phyloP scores from a whole-genome alignment of 352 stramenopile genomes.

The Globisporangium barbulae region DNA sequence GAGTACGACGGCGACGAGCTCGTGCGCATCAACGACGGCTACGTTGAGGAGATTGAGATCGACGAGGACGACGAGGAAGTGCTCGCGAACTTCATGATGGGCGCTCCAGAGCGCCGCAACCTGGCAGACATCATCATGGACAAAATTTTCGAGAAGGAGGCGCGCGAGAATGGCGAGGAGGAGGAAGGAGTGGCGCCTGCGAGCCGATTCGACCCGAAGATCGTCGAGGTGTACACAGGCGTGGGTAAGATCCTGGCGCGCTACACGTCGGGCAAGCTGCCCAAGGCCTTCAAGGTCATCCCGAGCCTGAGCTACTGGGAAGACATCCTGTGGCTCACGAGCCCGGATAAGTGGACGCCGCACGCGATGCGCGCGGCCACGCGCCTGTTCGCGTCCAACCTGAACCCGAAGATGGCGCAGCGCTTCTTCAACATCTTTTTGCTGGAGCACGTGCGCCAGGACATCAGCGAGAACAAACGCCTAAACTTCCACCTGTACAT shows the following conservation, averaged over 20 bases:
- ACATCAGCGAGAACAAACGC: slow-evolving; percentile 97
- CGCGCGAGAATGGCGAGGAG: slow-evolving; percentile 74
- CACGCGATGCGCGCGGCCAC: slow-evolving; percentile 97
- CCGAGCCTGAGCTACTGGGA: slow-evolving; percentile 99
- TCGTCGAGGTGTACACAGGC: slow-evolving; percentile 98
- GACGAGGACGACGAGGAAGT: slow-evolving; percentile 85
- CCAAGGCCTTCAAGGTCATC: slow-evolving; percentile 99
- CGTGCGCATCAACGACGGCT: slow-evolving; percentile 88
- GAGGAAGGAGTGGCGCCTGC: slow-evolving; percentile 58
- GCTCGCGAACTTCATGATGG: slow-evolving; percentile 86
- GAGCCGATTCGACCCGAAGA: slow-evolving; percentile 90
- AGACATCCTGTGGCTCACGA: slow-evolving; percentile 96
- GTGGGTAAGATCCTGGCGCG: slow-evolving; percentile 97
- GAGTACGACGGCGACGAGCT: slow-evolving; percentile 89
- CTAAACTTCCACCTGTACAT: slow-evolving; percentile 99
- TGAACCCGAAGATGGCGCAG: slow-evolving; percentile 99
- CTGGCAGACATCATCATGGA: slow-evolving; percentile 99
- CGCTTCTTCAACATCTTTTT: slow-evolving; percentile 99
- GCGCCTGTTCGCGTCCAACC: slow-evolving; percentile 98
- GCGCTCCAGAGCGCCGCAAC: slow-evolving; percentile 83
- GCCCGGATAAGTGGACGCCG: slow-evolving; percentile 97
- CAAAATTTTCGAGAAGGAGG: slow-evolving; percentile 98
- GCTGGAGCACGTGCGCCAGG: slow-evolving; percentile 94
- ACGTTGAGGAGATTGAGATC: slow-evolving; percentile 90
- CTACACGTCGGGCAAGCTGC: slow-evolving; percentile 98